Conservation (phyloP, 2,329 filamentous ascomycete genomes). For the Podosphaera xanthii region DNA sequence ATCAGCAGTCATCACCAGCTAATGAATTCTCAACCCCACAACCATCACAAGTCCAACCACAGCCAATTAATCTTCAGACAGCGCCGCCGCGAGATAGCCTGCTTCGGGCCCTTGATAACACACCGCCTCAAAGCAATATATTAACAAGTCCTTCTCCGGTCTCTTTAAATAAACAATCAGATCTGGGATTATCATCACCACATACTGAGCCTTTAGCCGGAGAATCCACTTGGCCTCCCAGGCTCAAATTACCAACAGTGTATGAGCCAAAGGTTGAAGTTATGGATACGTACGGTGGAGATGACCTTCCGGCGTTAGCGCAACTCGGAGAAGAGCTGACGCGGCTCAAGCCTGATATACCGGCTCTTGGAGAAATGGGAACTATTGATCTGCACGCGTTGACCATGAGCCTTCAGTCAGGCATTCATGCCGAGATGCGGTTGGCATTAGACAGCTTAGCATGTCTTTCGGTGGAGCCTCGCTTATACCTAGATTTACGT, state of each 20-base stretch:
- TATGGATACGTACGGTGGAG: slow-evolving; percentile 43
- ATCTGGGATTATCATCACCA: slow-evolving; percentile 11
- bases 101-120: slow-evolving; percentile 26
- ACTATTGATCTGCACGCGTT: slow-evolving; percentile 77
- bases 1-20: slow-evolving; percentile 22
- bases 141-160: slow-evolving; percentile 26
- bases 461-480: slow-evolving; percentile 35
- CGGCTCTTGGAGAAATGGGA: slow-evolving; percentile 54
- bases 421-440: slow-evolving; percentile 73
- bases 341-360: slow-evolving; percentile 49
- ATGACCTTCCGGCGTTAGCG: slow-evolving; percentile 41
- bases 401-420: slow-evolving; percentile 72
- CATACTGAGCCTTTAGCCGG: slow-evolving; percentile 6
- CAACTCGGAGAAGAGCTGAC: slow-evolving; percentile 37
- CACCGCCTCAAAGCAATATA: slow-evolving; percentile 14
- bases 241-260: slow-evolving; percentile 15
- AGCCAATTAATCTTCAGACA: slow-evolving; percentile 19
- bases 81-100: slow-evolving; percentile 26
- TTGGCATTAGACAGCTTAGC: slow-evolving; percentile 69
- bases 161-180: slow-evolving; percentile 12
- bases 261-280: slow-evolving; percentile 32
- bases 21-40: slow-evolving; percentile 28
- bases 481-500: slow-evolving; percentile 40
- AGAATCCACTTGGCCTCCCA: slow-evolving; percentile 5
- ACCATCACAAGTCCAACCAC: slow-evolving; percentile 20